These are phyloP conservation scores for Tetrastigma voinierianum DNA, from an alignment of 164 flowering plant species.

Conservation along the genomic window DNA sequence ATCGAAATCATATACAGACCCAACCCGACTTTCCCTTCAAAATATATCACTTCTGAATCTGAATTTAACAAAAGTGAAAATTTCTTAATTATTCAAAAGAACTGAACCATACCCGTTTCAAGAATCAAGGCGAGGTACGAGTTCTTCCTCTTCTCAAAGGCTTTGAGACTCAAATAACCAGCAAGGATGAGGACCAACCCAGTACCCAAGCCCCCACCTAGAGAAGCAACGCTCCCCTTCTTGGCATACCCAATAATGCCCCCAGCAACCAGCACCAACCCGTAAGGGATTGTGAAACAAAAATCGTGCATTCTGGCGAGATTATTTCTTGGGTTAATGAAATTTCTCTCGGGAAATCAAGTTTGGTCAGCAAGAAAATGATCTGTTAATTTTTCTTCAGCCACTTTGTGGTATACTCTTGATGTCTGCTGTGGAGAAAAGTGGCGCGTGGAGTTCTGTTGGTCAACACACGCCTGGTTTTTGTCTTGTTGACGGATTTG, in stretches of 20 bases:
- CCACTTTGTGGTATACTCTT: neutral
- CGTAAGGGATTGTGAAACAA: constrained; percentile 95
- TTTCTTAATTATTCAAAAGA: neutral
- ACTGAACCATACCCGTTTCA: constrained; percentile 55
- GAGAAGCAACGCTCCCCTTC: constrained; percentile 75
- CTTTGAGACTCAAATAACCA: constrained; percentile 77
- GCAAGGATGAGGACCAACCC: constrained; percentile 76
- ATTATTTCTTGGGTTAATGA: constrained; percentile 17
- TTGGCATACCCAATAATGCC: constrained; percentile 69
- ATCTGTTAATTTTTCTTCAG: neutral
- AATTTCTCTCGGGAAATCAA: neutral
- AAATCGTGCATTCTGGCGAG: constrained; percentile 82
- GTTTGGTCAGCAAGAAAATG: neutral
- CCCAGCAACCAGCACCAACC: constrained; percentile 59
- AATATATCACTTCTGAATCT: neutral
- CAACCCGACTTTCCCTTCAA: too few species aligned
- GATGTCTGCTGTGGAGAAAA: neutral
- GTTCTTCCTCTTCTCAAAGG: constrained; percentile 66
- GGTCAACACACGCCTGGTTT: too few species aligned
- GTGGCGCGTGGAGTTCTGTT: too few species aligned
- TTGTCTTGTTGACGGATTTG: too few species aligned
- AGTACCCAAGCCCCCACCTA: constrained; percentile 74
- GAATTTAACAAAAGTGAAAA: too few species aligned
- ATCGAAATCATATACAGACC: too few species aligned
- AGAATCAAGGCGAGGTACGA: constrained; percentile 60